Evolutionary conservation across 2,329 filamentous ascomycete species (phyloP).

Genomic region (Metarhizium rileyi): DNA sequence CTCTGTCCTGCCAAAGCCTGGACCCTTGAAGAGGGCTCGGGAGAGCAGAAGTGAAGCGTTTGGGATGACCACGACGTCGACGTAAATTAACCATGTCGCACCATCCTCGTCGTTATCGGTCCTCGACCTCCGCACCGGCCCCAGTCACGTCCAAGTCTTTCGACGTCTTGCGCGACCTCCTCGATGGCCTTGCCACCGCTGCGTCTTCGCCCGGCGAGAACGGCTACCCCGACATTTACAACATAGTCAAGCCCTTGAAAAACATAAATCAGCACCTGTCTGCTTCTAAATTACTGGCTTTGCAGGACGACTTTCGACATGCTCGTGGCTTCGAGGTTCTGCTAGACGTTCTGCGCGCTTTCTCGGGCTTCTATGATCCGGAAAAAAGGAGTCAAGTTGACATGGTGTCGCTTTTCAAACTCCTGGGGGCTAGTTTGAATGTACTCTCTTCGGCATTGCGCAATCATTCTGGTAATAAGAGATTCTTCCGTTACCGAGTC

Average conservation of each 20-base stretch:
- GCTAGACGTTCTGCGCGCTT: slow-evolving; percentile 56
- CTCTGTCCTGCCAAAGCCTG: slow-evolving; percentile 20
- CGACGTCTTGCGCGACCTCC: slow-evolving; percentile 45
- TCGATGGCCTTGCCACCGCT: slow-evolving; percentile 34
- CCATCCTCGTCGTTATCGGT: slow-evolving; percentile 48
- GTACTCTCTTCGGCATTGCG: slow-evolving; percentile 67
- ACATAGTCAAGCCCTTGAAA: slow-evolving; percentile 47
- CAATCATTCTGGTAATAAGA: slow-evolving; percentile 74
- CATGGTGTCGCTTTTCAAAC: slow-evolving; percentile 54
- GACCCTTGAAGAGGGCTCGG: slow-evolving; percentile 28
- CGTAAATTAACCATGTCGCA: slow-evolving; percentile 35
- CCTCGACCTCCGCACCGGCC: slow-evolving; percentile 52
- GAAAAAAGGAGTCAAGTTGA: slow-evolving; percentile 50
- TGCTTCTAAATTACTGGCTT: slow-evolving; percentile 35
- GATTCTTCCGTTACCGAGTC: slow-evolving; percentile 73
- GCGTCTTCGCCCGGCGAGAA: slow-evolving; percentile 22
- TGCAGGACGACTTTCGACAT: slow-evolving; percentile 75
- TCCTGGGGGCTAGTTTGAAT: slow-evolving; percentile 62
- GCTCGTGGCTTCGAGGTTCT: slow-evolving; percentile 69
- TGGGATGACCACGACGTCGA: slow-evolving; percentile 6
- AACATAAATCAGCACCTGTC: slow-evolving; percentile 56
- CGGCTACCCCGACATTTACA: slow-evolving; percentile 38
- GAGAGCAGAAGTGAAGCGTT: slow-evolving; percentile 13
- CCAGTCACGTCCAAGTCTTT: slow-evolving; percentile 49
- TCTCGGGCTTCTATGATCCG: slow-evolving; percentile 70